Evolutionary conservation across 257 asterid genomes (phyloP).

Genomic region (Phtheirospermum japonicum): DNA sequence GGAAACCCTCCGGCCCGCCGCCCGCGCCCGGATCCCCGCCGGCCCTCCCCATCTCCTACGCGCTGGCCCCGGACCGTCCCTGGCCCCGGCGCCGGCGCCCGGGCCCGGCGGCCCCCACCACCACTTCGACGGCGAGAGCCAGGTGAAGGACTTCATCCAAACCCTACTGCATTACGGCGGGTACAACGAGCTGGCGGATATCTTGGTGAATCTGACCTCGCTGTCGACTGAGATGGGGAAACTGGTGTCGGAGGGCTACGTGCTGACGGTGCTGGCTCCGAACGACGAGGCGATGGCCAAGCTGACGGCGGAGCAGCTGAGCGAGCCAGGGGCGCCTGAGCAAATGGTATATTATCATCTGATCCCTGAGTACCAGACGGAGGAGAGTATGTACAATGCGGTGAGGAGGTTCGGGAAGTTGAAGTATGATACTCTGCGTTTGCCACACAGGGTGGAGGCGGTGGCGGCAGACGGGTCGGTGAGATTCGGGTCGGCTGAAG

Average conservation of each 20-base stretch:
- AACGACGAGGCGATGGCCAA: constrained; percentile 98
- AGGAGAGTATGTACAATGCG: constrained; percentile 94
- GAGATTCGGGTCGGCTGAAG: constrained; percentile 71
- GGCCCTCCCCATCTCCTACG: constrained; percentile 56
- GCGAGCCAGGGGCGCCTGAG: constrained; percentile 97
- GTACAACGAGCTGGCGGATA: constrained; percentile 87
- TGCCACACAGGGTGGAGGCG: constrained; percentile 75
- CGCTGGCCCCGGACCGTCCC: constrained; percentile 92
- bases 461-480: constrained; percentile 99
- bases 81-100: constrained; percentile 95
- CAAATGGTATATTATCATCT: constrained; percentile 85
- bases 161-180: constrained; percentile 92
- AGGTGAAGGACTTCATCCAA: constrained; percentile 85
- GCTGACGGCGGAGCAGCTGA: constrained; percentile 70
- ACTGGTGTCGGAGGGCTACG: constrained; percentile 85
- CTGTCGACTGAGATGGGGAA: constrained; percentile 90
- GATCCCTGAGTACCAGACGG: constrained; percentile 92
- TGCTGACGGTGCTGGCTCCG: constrained; percentile 78
- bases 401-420: constrained; percentile 87
- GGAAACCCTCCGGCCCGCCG: constrained; percentile 50
- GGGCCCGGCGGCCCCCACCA: constrained; percentile 93
- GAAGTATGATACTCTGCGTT: constrained; percentile 67
- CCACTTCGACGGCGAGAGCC: constrained; percentile 91
- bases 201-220: constrained; percentile 78
- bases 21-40: constrained; percentile 71